phyloP scores from a whole-genome alignment of 2,329 filamentous ascomycete species.

The Xylariales sp. region DNA sequence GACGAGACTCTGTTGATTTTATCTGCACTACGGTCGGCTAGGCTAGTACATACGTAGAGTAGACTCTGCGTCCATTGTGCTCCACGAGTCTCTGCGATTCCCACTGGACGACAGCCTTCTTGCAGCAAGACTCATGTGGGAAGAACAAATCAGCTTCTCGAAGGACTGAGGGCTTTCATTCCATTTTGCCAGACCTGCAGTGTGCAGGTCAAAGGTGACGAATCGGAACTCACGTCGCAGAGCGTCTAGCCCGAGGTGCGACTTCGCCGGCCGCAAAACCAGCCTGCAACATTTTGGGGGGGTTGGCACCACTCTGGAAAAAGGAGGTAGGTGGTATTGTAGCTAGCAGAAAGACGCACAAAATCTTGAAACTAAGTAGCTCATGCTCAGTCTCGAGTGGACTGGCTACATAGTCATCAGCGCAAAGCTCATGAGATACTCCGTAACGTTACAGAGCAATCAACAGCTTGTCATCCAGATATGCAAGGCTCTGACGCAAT shows the following conservation, averaged over 20 bases:
- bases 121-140: constrained; percentile 5
- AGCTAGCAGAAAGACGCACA: too few species aligned
- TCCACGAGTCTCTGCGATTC: constrained; percentile 5
- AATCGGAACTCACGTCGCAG: constrained; percentile 4
- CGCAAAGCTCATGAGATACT: too few species aligned
- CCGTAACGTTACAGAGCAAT: too few species aligned
- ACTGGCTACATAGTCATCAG: too few species aligned
- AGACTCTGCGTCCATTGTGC: too few species aligned
- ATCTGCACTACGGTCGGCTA: neutral
- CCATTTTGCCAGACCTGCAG: constrained; percentile 7
- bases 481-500: neutral
- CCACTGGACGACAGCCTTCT: neutral
- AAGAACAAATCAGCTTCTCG: constrained; percentile 13
- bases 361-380: too few species aligned
- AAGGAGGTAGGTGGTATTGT: constrained; percentile 1
- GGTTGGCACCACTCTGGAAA: constrained; percentile 4
- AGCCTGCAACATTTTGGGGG: neutral
- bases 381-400: too few species aligned
- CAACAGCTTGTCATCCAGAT: too few species aligned
- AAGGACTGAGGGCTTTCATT: constrained; percentile 2
- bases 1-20: too few species aligned
- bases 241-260: neutral
- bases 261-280: constrained; percentile 2
- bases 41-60: too few species aligned
- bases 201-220: constrained; percentile 1